Evolutionary conservation across 73 alveolate species (phyloP).

Genomic region (Stentor coeruleus): DNA sequence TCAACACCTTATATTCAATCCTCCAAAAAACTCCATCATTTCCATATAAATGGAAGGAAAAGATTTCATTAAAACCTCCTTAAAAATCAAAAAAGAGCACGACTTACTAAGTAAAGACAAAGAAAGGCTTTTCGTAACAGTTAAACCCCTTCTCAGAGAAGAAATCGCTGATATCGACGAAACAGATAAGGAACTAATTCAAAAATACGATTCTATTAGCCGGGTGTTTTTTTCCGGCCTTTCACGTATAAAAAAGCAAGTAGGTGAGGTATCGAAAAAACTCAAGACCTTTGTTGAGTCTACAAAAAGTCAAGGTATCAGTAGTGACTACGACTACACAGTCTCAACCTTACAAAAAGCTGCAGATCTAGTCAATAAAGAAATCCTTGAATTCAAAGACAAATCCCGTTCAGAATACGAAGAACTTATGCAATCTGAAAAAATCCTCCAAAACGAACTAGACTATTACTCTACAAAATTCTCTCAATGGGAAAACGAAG

Average conservation of each 20-base stretch:
- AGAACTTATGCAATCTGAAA: neutral
- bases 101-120: neutral
- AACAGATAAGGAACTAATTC: neutral
- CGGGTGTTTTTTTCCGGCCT: neutral
- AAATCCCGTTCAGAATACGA: neutral
- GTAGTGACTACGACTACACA: neutral
- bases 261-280: neutral
- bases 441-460: neutral
- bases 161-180: slow-evolving; percentile 8
- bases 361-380: neutral
- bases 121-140: neutral
- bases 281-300: neutral
- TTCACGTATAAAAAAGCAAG: neutral
- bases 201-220: neutral
- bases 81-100: neutral
- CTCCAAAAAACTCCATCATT: neutral
- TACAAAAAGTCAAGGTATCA: neutral
- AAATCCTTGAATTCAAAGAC: neutral
- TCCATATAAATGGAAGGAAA: neutral
- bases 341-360: neutral
- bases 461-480: neutral
- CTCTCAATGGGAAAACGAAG: slow-evolving; percentile 18
- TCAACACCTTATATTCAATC: no score
- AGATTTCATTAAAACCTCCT: neutral
- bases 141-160: neutral